Conservation (phyloP, 2,329 filamentous ascomycete species). For the Hypomyces rosellus region DNA sequence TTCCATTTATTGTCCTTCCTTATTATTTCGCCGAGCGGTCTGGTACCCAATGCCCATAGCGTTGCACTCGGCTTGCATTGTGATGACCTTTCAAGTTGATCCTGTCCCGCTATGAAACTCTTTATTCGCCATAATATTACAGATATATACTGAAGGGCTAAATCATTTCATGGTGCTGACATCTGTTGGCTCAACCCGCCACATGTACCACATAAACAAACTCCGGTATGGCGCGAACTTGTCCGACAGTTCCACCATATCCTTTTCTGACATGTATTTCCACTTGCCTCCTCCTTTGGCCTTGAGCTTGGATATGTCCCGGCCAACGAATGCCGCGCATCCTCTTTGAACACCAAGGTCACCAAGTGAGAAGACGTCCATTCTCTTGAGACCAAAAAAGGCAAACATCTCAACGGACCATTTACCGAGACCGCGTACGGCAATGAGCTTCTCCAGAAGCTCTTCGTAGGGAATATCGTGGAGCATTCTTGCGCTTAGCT, state of each 20-base stretch:
- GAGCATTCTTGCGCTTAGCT: constrained; percentile 70
- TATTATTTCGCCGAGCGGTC: too few species aligned
- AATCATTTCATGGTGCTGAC: constrained; percentile 50
- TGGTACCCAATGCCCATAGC: too few species aligned
- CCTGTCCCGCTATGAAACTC: too few species aligned
- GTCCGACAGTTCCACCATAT: constrained; percentile 79
- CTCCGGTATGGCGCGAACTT: constrained; percentile 83
- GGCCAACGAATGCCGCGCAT: constrained; percentile 81
- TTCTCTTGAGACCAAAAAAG: constrained; percentile 86
- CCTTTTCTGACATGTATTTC: constrained; percentile 94
- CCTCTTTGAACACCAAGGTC: constrained; percentile 92
- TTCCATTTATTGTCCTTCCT: too few species aligned
- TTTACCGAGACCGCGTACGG: constrained; percentile 76
- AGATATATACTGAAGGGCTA: too few species aligned
- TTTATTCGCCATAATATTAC: too few species aligned
- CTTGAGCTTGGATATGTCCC: constrained; percentile 79
- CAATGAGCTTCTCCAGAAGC: constrained; percentile 72
- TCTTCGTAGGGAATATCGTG: constrained; percentile 78
- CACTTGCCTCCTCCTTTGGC: constrained; percentile 70
- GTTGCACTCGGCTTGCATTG: too few species aligned
- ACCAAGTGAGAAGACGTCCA: constrained; percentile 88
- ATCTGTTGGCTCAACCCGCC: constrained; percentile 77
- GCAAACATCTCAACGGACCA: constrained; percentile 99
- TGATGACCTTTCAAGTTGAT: too few species aligned
- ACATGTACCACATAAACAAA: constrained; percentile 99